Base-by-base conservation (phyloP, 116 monocot genomes). In the Cymodocea nodosa region DNA sequence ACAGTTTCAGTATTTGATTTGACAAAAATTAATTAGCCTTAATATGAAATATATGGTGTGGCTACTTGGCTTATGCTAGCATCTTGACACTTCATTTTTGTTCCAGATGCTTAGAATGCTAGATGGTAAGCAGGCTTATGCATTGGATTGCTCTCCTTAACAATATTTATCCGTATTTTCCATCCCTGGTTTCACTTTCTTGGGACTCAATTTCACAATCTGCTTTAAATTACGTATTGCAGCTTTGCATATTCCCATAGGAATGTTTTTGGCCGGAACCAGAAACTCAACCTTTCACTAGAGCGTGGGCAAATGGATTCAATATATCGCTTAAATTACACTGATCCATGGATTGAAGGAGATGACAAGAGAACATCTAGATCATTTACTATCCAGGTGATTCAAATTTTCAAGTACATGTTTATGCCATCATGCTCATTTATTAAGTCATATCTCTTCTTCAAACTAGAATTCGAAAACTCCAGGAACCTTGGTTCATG, bases 241-340 rank as follows among this genome's bases (percentile, higher is more conserved):
- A 98, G 98, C 77, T 92, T 91, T 88, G 89, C 92, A 34, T 92
- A 91, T 84, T 92, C 86, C n/a, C 92, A 98, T 79, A 82, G 98
- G 62, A 98, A 98, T 89, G 82, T 92, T 40, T 98, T 98, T 80
- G 98, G 89, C 73, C 81, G 83, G 70, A 98, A 98, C 59, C 89
- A 98, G 74, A 98, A 98, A 37, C 81, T 98, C 10, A 98, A 92
- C 72, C 81, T 98, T 76, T 98, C 98, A 58, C 30, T 98, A 60
- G 98, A 98, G 75, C 81, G 92, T 68, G 98, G 98, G 17, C 92
- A 98, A 78, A 80, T 98, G 60, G 98, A 98, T 66, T 98, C 98
- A 49, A 86, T 98, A 74, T 92, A 89, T 71, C 85, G 98, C 50
- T 62, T 98, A 62, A 98, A 98, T 74, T 98, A 89, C 64, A 98